Conservation (phyloP, 179 eudicot species). For the Nepenthes alata region DNA sequence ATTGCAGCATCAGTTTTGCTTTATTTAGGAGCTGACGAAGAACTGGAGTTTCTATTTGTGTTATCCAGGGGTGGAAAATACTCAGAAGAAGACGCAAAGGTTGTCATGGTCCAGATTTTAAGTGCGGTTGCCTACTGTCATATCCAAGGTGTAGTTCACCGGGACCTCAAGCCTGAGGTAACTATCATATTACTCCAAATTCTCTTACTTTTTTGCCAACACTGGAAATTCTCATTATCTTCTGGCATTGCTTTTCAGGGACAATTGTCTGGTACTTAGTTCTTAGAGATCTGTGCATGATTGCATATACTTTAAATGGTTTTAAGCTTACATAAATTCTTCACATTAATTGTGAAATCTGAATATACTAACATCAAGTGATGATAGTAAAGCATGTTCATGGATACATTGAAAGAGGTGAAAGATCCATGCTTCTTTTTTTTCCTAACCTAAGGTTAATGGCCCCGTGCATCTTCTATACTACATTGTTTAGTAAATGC, state of each 20-base stretch:
- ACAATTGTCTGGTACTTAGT: too few species aligned
- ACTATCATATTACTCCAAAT: too few species aligned
- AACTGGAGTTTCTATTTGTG: slow-evolving; percentile 7
- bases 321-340: too few species aligned
- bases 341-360: too few species aligned
- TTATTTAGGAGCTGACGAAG: not conserved
- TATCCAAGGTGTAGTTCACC: slow-evolving; percentile 90
- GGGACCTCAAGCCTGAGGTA: slow-evolving; percentile 94
- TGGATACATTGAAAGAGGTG: not conserved
- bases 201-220: too few species aligned
- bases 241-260: too few species aligned
- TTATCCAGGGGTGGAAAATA: slow-evolving; percentile 74
- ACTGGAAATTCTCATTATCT: not conserved
- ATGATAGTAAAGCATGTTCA: too few species aligned
- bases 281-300: too few species aligned
- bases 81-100: slow-evolving; percentile 86
- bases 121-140: slow-evolving; percentile 79
- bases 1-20: not conserved
- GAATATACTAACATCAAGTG: too few species aligned
- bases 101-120: slow-evolving; percentile 73
- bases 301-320: too few species aligned
- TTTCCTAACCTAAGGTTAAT: not conserved
- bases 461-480: too few species aligned
- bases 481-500: not conserved
- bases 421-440: not conserved